Evolutionary conservation across 2,329 filamentous ascomycete species (phyloP), one percentile per base, ranked within the genome.

Genomic region (Colletotrichum zoysiae): DNA sequence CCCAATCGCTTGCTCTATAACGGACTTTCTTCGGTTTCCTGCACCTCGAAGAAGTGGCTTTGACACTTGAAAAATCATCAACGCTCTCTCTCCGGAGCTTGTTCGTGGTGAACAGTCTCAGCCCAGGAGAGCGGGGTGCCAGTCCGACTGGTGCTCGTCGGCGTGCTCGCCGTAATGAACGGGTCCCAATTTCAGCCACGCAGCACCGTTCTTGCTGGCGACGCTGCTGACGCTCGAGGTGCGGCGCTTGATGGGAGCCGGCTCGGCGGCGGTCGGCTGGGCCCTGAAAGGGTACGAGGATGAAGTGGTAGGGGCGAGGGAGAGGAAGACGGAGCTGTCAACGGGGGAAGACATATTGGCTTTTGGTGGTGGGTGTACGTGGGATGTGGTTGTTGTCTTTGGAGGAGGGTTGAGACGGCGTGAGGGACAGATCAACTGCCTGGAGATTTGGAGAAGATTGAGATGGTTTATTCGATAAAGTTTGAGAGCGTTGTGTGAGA

Each of bases 111-210:
- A 23, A 12, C 7, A 50, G 11, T 35, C 58, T 61, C 58, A 71
- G 46, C 58, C 57, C 44, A 63, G 46, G 20, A 73, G 67, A 18
- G 61, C 70, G 26, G 67, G 67, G 62, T 73, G 50, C 71, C 71
- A 73, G 51, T 73, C 71, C 57, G 82, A 84, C 82, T 88, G 85
- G 82, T 88, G 83, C 67, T 86, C 87, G 73, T 84, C 88, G 30
- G 82, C 81, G 80, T 89, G 87, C 83, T 88, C 88, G 75, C 89
- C 89, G 81, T 85, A 90, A 85, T 91, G 88, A 71, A 91, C 89
- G 44, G 89, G 89, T 33, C 88, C 87, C 70, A 92, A 87, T 84
- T 90, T 91, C 75, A 92, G 86, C 79, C 91, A 87, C 40, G 57
- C 65, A 33, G 46, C 33, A 40, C 30, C 64, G 73, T 82, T 78